Evolutionary conservation across 1,284 basidiomycete species (phyloP).

Genomic region (Dichomitus squalens): DNA sequence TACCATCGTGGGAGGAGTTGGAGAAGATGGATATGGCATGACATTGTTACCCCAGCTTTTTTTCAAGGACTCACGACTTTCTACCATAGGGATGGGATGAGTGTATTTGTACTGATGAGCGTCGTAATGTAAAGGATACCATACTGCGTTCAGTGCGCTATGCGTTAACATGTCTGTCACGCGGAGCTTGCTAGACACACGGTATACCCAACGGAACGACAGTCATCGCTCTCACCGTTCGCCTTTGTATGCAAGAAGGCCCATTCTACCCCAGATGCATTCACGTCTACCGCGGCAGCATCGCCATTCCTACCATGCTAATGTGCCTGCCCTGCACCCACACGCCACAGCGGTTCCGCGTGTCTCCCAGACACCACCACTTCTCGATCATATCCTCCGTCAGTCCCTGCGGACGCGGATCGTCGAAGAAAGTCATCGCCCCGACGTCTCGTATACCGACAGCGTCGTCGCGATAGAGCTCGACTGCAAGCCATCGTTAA

Average conservation of each 20-base stretch:
- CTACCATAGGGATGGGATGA: not conserved
- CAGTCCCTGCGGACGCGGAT: slow-evolving; percentile 34
- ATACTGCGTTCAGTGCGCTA: too few relatives aligned
- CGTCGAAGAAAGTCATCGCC: slow-evolving; percentile 69
- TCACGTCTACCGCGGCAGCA: too few relatives aligned
- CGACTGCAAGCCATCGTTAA: not conserved
- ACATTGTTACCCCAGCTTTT: not conserved
- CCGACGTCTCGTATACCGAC: slow-evolving; percentile 50
- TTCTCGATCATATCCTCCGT: slow-evolving; percentile 71
- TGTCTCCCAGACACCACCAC: slow-evolving; percentile 86
- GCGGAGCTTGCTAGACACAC: too few relatives aligned
- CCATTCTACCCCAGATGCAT: too few relatives aligned
- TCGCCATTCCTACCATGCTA: too few relatives aligned
- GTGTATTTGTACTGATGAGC: not conserved
- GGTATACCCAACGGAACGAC: too few relatives aligned
- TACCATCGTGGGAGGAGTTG: slow-evolving; percentile 51
- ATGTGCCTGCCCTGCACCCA: slow-evolving; percentile 70
- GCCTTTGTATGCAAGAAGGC: too few relatives aligned
- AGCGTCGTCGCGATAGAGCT: slow-evolving; percentile 33
- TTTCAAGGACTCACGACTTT: not conserved
- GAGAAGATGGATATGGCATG: slow-evolving; percentile 32
- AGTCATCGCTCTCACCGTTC: too few relatives aligned
- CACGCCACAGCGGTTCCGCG: slow-evolving; percentile 60
- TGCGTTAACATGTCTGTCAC: too few relatives aligned
- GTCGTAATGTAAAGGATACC: too few relatives aligned